Base-by-base conservation (phyloP, 306 rosid genomes). In the Crotalaria pallida region DNA sequence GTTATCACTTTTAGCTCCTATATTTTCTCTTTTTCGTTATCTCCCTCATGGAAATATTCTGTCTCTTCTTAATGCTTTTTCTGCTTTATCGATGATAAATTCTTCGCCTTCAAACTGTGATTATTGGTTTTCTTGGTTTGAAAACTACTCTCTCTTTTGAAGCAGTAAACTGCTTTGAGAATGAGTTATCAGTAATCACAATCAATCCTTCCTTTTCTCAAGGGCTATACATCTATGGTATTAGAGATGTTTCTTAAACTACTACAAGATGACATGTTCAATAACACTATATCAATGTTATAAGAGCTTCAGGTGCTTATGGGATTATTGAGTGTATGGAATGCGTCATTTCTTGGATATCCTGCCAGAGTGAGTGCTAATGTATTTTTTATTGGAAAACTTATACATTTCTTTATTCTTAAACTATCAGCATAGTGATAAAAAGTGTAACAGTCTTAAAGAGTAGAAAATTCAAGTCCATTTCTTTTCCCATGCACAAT, bases 301-400 rank as follows among this genome's bases (percentile, higher is more conserved):
- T n/a, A n/a, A n/a, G n/a, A n/a, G n/a, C 33, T 58, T 31, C 86
- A 94, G 98, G 92, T 94, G 82, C 92, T 94, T 79, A 67, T 90
- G 40, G 98, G 98, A 72, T 79, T 94, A 83, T 85, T 94, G 87
- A 90, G 98, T 36, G 67, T 90, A 27, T 94, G 96, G 98, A 94
- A 94, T 76, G 97, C 88, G 81, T 85, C 98, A 27, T 94, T 94
- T 82, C 95, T 88, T 67, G 98, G 98, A 70, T 89, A 90, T 81
- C 92, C 98, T 68, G 96, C 98, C 21, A 84, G 98, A 73, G 98
- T 94, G 71, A 90, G 92, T 80, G 16, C 34, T 61, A 68, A 34
- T 18, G 51, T 33, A 73, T 62, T 52, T 65, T 71, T 21, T 33
- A 1, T 49, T 40, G 48, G 21, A 23, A 29, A 33, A 11, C 47